These are phyloP conservation scores for Acorus calamus DNA, from an alignment of 106 monocot genomes.

Conservation along the genomic window DNA sequence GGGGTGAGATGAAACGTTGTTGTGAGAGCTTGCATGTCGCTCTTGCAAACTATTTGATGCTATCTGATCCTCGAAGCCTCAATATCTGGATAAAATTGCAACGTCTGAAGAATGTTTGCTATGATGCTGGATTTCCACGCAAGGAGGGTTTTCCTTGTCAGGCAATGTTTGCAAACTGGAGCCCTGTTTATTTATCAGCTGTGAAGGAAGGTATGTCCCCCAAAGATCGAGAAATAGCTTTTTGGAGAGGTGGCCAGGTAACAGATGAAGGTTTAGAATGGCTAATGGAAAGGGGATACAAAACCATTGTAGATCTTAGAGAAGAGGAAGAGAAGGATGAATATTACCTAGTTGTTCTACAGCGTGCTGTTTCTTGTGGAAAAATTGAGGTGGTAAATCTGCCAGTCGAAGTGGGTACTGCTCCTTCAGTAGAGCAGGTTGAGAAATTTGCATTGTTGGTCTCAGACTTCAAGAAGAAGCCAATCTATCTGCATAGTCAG, in stretches of 20 bases:
- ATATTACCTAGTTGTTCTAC: slow-evolving; percentile 36
- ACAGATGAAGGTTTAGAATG: slow-evolving; percentile 83
- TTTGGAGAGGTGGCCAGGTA: slow-evolving; percentile 97
- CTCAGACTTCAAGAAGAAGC: slow-evolving; percentile 42
- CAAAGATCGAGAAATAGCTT: slow-evolving; percentile 69
- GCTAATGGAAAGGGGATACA: slow-evolving; percentile 72
- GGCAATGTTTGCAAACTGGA: slow-evolving; percentile 78
- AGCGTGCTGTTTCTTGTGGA: slow-evolving; percentile 45
- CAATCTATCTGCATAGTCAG: slow-evolving; percentile 81
- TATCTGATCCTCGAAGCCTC: slow-evolving; percentile 29
- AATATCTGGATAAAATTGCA: slow-evolving; percentile 79
- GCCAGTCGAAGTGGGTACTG: slow-evolving; percentile 77
- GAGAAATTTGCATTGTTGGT: slow-evolving; percentile 63
- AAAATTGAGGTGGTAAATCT: slow-evolving; percentile 66
- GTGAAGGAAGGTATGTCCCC: slow-evolving; percentile 16
- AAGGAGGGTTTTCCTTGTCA: slow-evolving; percentile 56
- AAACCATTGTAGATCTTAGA: slow-evolving; percentile 90
- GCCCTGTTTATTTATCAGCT: slow-evolving; percentile 56
- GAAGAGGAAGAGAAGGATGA: slow-evolving; percentile 55
- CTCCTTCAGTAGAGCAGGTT: slow-evolving; percentile 79
- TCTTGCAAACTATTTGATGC: slow-evolving; percentile 62
- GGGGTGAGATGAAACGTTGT: slow-evolving; percentile 86
- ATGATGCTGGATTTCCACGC: slow-evolving; percentile 90
- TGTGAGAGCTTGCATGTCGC: slow-evolving; percentile 89
- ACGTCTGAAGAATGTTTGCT: slow-evolving; percentile 82